A percentile compares a stretch with the other conserved stretches of the same genome.
These are phyloP conservation scores for Peribolospora kevripleyi DNA, from an alignment of 768 basidiomycete species.

Conservation along the genomic window DNA sequence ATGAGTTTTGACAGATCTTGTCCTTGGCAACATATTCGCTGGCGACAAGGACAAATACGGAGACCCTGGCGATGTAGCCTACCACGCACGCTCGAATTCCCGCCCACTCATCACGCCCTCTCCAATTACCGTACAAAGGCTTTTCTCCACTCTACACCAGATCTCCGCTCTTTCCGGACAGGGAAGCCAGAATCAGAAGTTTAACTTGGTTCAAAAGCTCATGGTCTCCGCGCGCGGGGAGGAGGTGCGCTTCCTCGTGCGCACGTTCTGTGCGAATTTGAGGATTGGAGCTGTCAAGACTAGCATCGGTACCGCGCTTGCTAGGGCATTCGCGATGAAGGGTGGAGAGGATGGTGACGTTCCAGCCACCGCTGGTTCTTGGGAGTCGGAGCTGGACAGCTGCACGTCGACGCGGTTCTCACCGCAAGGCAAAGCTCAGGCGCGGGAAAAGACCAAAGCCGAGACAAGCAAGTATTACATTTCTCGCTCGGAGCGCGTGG, in stretches of 20 bases:
- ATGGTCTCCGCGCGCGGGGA: constrained; percentile 68
- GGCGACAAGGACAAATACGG: constrained; percentile 40
- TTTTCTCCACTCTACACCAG: constrained; percentile 42
- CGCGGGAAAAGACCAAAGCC: constrained; percentile 15
- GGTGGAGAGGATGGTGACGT: constrained; percentile 10
- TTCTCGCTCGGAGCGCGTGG: too few relatives aligned
- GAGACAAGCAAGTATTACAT: constrained; percentile 8
- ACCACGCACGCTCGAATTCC: constrained; percentile 49
- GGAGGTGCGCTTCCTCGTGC: constrained; percentile 58
- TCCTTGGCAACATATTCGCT: constrained; percentile 12
- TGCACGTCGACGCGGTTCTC: too few relatives aligned
- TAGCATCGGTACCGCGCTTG: constrained; percentile 53
- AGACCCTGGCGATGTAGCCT: constrained; percentile 74
- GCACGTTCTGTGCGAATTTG: constrained; percentile 47
- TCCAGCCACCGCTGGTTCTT: not conserved
- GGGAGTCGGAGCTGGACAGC: too few relatives aligned
- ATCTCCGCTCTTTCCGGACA: constrained; percentile 46
- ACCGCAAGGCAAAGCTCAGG: not conserved
- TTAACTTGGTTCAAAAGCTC: constrained; percentile 50
- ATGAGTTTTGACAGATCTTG: constrained; percentile 9
- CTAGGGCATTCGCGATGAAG: constrained; percentile 48
- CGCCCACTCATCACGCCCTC: constrained; percentile 48
- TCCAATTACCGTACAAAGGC: constrained; percentile 36
- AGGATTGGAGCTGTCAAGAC: constrained; percentile 72
- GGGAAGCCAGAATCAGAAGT: constrained; percentile 52